These are phyloP conservation scores for Botrytis fabae DNA, from an alignment of 2,329 filamentous ascomycete species.

Conservation along the genomic window DNA sequence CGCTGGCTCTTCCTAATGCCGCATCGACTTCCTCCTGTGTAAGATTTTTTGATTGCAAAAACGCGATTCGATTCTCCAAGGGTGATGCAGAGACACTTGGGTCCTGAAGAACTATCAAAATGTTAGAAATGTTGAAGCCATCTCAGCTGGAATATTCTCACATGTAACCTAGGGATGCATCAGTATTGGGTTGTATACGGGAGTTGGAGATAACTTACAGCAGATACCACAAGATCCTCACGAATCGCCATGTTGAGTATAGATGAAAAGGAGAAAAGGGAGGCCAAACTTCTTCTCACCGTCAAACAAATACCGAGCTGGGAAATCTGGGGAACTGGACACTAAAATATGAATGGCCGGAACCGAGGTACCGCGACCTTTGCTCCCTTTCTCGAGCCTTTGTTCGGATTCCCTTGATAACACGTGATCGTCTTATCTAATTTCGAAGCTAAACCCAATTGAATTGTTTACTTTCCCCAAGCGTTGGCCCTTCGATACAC, in stretches of 20 bases:
- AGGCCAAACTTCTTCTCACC: background rate
- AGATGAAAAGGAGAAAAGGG: conserved; percentile 5
- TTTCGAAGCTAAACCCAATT: conserved; percentile 5
- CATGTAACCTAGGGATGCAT: conserved; percentile 40
- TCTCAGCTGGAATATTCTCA: conserved; percentile 31
- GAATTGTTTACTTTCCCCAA: conserved; percentile 23
- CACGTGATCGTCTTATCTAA: conserved; percentile 19
- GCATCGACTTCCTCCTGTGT: conserved; percentile 92
- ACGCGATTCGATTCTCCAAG: conserved; percentile 89
- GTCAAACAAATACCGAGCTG: conserved; percentile 10
- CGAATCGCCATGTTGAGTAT: conserved; percentile 71
- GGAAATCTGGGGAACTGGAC: conserved; percentile 18
- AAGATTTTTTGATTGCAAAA: conserved; percentile 93
- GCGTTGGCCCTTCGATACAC: conserved; percentile 16
- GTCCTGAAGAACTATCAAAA: conserved; percentile 77
- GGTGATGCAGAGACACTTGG: conserved; percentile 86
- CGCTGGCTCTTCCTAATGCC: conserved; percentile 74
- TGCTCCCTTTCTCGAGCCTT: background rate
- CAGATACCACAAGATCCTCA: conserved; percentile 87
- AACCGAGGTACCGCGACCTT: conserved; percentile 27
- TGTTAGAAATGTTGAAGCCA: conserved; percentile 27
- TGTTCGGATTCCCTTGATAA: background rate
- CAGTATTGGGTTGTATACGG: conserved; percentile 30
- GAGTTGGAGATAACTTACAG: conserved; percentile 53
- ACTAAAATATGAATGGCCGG: conserved; percentile 27